A percentile compares a stretch with the other conserved stretches of the same genome.
phyloP scores from a whole-genome alignment of 2,329 filamentous ascomycete species.

The Diaporthe vaccinii region DNA sequence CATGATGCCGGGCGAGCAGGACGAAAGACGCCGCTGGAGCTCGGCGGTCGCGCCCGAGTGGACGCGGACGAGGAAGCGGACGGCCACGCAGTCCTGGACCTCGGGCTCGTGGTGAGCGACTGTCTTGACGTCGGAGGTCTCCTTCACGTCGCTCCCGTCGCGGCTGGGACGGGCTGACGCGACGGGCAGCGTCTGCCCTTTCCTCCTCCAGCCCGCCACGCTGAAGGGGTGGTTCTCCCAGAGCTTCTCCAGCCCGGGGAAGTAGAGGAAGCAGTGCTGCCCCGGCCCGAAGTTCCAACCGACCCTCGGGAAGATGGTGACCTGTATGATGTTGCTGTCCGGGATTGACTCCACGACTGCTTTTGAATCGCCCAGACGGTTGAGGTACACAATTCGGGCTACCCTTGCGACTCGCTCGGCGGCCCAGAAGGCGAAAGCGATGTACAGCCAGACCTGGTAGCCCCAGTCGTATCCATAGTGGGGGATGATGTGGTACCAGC shows the following conservation, averaged over 20 bases:
- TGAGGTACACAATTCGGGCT: background rate
- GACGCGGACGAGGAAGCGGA: conserved; percentile 19
- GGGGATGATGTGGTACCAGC: conserved; percentile 21
- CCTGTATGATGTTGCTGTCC: conserved; percentile 57
- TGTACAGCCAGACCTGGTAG: conserved; percentile 22
- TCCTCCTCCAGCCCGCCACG: conserved; percentile 48
- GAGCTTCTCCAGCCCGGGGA: conserved; percentile 46
- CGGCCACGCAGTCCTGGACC: conserved; percentile 17
- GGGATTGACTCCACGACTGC: conserved; percentile 23
- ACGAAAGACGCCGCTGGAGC: conserved; percentile 1
- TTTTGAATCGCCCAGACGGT: conserved; percentile 16
- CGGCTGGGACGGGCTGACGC: background rate
- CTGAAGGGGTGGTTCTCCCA: conserved; percentile 68
- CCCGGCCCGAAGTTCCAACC: conserved; percentile 16
- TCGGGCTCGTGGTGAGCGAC: background rate
- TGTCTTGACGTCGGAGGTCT: background rate
- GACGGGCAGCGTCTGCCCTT: conserved; percentile 11
- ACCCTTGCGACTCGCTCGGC: conserved; percentile 56
- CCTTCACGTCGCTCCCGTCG: background rate
- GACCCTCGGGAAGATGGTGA: conserved; percentile 48
- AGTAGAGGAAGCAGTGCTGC: conserved; percentile 44
- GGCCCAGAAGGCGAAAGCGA: conserved; percentile 56
- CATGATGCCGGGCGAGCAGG: conserved; percentile 2
- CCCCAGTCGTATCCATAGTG: conserved; percentile 23
- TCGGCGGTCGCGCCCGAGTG: background rate